phyloP scores from a whole-genome alignment of 495 filamentous ascomycete genomes.

The Lophium mytilinum region DNA sequence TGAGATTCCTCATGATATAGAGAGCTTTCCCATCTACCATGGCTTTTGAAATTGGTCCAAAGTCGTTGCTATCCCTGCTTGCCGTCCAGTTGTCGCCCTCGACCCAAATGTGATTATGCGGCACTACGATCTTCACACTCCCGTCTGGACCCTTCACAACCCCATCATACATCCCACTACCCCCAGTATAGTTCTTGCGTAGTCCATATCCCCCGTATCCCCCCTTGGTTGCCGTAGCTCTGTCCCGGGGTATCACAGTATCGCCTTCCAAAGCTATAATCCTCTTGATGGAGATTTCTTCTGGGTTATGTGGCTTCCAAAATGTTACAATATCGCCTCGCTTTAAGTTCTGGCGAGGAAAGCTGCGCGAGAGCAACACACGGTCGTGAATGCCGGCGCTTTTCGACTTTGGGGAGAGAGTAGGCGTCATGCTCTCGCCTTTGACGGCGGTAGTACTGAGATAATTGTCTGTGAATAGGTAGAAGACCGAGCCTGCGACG shows the following conservation, averaged over 20 bases:
- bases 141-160: constrained; percentile 1
- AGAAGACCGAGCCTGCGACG: background rate
- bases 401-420: constrained; percentile 28
- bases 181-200: constrained; percentile 6
- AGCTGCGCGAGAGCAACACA: constrained; percentile 12
- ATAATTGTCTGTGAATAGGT: constrained; percentile 12
- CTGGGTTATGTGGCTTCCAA: constrained; percentile 27
- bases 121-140: constrained; percentile 20
- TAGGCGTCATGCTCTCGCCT: constrained; percentile 32
- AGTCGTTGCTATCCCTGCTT: constrained; percentile 30
- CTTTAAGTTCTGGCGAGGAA: background rate
- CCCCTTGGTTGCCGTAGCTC: constrained; percentile 8
- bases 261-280: constrained; percentile 32
- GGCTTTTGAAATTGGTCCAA: constrained; percentile 26
- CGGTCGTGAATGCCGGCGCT: constrained; percentile 18
- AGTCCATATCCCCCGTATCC: constrained; percentile 6
- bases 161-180: background rate
- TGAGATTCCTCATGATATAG: constrained; percentile 4
- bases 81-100: constrained; percentile 35
- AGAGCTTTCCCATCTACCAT: constrained; percentile 21
- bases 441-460: constrained; percentile 10
- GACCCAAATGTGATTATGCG: constrained; percentile 35
- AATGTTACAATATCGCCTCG: constrained; percentile 31
- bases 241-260: constrained; percentile 15
- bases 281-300: constrained; percentile 29